A percentile compares a stretch with the other conserved stretches of the same genome.
Conservation (phyloP, 2,329 filamentous ascomycete species). For the Apiospora rasikravindrae region DNA sequence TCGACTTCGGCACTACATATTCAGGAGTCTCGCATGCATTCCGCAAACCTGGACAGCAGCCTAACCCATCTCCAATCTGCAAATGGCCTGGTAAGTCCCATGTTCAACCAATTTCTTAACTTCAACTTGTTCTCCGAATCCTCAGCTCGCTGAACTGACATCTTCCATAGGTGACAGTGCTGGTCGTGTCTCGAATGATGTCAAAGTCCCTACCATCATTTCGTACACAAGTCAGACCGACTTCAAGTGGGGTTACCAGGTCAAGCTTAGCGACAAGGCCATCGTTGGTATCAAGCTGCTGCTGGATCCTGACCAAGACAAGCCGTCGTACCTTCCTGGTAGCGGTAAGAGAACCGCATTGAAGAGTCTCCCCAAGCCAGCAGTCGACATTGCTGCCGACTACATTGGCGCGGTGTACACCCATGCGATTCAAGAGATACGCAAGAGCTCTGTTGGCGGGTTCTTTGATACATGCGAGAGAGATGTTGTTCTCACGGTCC, state of each 20-base stretch:
- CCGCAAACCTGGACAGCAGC: conserved; percentile 17
- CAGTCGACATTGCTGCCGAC: conserved; percentile 17
- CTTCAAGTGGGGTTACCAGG: conserved; percentile 6
- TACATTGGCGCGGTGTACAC: conserved; percentile 21
- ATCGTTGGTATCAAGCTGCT: conserved; percentile 7
- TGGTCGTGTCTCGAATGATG: background rate
- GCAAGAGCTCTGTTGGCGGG: background rate
- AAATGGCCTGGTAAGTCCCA: conserved; percentile 20
- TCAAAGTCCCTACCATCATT: conserved; percentile 19
- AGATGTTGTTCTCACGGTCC: conserved; percentile 19
- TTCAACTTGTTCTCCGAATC: background rate
- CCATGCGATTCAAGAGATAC: conserved; percentile 7
- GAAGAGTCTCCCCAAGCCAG: conserved; percentile 15
- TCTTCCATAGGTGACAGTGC: background rate
- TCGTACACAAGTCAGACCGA: background rate
- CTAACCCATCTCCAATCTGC: background rate
- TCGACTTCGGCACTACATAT: conserved; percentile 18
- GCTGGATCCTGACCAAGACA: conserved; percentile 9
- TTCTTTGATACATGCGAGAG: conserved; percentile 21
- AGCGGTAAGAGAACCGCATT: background rate
- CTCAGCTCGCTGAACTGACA: too few relatives aligned
- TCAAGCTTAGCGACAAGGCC: background rate
- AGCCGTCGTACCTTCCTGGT: conserved; percentile 8
- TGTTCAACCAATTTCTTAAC: background rate
- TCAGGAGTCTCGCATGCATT: conserved; percentile 5